Percentiles rank a stretch among this genome's conserved stretches.
Conservation (phyloP, 345 rosid genomes). For the Eucalyptus polyanthemos region DNA sequence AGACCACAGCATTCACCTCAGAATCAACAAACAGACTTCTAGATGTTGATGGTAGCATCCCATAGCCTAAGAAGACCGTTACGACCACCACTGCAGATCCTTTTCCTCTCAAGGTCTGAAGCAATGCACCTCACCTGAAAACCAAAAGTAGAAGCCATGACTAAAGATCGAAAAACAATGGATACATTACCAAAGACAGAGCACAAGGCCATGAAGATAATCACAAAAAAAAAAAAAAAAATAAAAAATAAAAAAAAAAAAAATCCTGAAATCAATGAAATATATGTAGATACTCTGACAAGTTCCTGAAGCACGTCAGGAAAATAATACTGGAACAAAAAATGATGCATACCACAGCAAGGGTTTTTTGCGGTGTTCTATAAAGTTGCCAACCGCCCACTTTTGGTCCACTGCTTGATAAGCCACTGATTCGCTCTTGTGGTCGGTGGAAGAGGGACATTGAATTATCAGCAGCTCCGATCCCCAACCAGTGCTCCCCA, state of each 20-base stretch:
- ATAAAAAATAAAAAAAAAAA: no score
- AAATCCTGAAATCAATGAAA: neutral
- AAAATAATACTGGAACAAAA: neutral
- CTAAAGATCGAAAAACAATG: neutral
- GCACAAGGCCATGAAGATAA: neutral
- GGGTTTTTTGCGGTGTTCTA: conserved; percentile 79
- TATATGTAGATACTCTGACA: neutral
- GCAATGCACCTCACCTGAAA: conserved; percentile 88
- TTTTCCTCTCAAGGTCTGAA: conserved; percentile 95
- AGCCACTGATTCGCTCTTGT: conserved; percentile 59
- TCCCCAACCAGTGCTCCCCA: conserved; percentile 91
- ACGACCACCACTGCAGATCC: conserved; percentile 98
- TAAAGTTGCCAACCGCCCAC: conserved; percentile 96
- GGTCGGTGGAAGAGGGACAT: conserved; percentile 98
- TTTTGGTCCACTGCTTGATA: conserved; percentile 55
- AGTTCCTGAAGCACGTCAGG: neutral
- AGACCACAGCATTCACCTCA: neutral
- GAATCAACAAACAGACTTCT: neutral
- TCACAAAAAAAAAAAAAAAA: neutral
- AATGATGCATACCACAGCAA: conserved; percentile 67
- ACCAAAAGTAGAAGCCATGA: neutral
- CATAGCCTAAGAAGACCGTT: conserved; percentile 91
- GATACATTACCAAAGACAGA: neutral
- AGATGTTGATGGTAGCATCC: conserved; percentile 99
- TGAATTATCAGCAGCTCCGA: conserved; percentile 98